Evolutionary conservation across 179 eudicot species (phyloP), one percentile per base, ranked within the genome.

Genomic region (Camellia oleifera): DNA sequence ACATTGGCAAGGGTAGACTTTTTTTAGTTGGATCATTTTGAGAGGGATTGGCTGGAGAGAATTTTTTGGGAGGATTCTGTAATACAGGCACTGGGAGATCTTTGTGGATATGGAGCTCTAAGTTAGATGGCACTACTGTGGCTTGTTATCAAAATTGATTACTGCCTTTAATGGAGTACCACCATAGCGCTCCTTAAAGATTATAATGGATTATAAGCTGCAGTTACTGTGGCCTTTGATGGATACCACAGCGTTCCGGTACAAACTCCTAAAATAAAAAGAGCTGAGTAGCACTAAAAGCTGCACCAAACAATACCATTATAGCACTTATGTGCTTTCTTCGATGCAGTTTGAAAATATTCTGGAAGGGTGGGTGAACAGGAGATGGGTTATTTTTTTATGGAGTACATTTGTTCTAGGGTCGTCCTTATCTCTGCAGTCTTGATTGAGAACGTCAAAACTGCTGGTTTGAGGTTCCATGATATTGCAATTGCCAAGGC

Each of bases 381-480:
- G 12, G 76, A 72, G 46, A 52, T 69, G 72, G 42, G 8, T 20
- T 52, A 20, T 73, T 50, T 72, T 50, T 5, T 1, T 0, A 48
- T 5, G 60, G 69, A 26, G 32, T 64, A 18, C 69, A 52, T 8
- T 5, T 12, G 7, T 26, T 26, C 17, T 26, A 26, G 46, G 76
- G 53, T 56, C 17, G 15, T 32, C 44, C 18, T 23, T 20, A 11
- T 72, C 14, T 52, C n/a, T 52, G 3, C 20, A 9, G 4, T 65
- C 5, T 11, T 11, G 48, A 42, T 4, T 44, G 44, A 68, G 52
- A 68, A 14, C 44, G 42, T n/a, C 17, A 50, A 20, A 40, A 15
- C 17, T 40, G 26, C 46, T 74, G 46, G 53, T 46, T 74, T 57
- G 50, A 58, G 67, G 66, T n/a, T 74, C 46, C 66, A 57, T 57